Evolutionary conservation across 83 land plant species (phyloP), one percentile per base, ranked within the genome.

Genomic region (Thuja plicata): DNA sequence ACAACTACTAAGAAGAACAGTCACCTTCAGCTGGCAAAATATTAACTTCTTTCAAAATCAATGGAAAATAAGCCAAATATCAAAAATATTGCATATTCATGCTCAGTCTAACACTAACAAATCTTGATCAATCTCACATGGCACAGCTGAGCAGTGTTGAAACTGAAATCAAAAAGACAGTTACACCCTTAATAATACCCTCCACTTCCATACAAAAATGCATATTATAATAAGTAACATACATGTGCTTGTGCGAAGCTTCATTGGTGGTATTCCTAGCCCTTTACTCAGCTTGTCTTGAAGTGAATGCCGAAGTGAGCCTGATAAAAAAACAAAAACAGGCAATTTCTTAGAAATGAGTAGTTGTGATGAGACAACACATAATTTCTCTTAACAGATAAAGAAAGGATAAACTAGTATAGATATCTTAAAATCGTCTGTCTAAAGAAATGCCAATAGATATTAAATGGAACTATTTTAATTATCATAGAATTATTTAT

Each of bases 171-270:
- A 76, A 0, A 76, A 76, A 76, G 40, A 34, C 9, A 66, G 8
- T 66, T 24, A 66, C 30, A 66, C 10, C 32, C 73, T 66, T 32
- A 8, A 24, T 24, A 66, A 8, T 66, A 27, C n/a, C 30, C 73
- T 66, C 79, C 17, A 13, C 15, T 76, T 32, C 3, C 40, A 76
- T 76, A 34, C 13, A 30, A 19, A 84, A 45, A 90, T 70, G 19
- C 41, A 66, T 2, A 19, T n/a, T 5, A 54, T 73, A 34, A 37
- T 57, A 13, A 9, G 17, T 66, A 41, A 87, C 93, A 77, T 86
- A 98, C 99, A 99, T 91, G 99, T 93, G 90, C 97, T 97, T 30
- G 97, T 97, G 4, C 95, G 98, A 45, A 98, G 96, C 89, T 95
- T 95, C 89, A 98, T 90, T 78, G 92, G 89, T 85, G 97, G 97